Conservation (phyloP, 345 rosid genomes). For the Brassica rapa region DNA sequence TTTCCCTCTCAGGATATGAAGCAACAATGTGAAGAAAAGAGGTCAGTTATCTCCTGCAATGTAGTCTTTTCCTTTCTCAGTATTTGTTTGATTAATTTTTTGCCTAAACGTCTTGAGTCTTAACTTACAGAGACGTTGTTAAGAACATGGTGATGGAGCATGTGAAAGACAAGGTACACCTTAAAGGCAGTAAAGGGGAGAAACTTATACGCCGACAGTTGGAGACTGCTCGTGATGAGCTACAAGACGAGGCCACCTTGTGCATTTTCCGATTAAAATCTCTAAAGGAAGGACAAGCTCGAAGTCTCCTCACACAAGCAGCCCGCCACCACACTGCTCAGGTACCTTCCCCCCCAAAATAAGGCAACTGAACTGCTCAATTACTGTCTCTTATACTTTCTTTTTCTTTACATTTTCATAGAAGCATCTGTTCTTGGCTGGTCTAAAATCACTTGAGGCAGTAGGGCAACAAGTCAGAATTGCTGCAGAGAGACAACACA, state of each 20-base stretch:
- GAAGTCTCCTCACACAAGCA: slow-evolving; percentile 92
- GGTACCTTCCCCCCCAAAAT: slow-evolving; percentile 45
- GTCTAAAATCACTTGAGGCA: slow-evolving; percentile 81
- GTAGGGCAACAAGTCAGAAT: slow-evolving; percentile 66
- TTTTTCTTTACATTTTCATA: slow-evolving; percentile 36
- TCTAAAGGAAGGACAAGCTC: slow-evolving; percentile 84
- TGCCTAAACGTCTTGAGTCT: slow-evolving; percentile 30
- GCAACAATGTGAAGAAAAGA: slow-evolving; percentile 94
- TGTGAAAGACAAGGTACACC: slow-evolving; percentile 71
- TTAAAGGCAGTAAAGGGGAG: slow-evolving; percentile 72
- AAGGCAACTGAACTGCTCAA: background rate
- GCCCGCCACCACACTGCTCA: slow-evolving; percentile 97
- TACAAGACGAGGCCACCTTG: slow-evolving; percentile 74
- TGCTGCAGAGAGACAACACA: slow-evolving; percentile 75
- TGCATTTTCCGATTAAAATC: slow-evolving; percentile 91
- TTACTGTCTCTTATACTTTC: slow-evolving; percentile 8
- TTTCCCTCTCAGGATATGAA: slow-evolving; percentile 83
- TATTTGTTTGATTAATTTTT: slow-evolving; percentile 12
- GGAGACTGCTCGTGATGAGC: slow-evolving; percentile 73
- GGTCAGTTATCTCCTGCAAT: slow-evolving; percentile 46
- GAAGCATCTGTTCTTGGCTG: slow-evolving; percentile 79
- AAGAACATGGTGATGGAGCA: slow-evolving; percentile 78
- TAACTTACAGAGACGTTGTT: slow-evolving; percentile 54
- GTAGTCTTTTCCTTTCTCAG: slow-evolving; percentile 23
- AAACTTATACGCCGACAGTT: slow-evolving; percentile 56